These are phyloP conservation scores for Debaryomycetaceae sp. DNA, from an alignment of 1,139 yeast genomes.

Conservation along the genomic window DNA sequence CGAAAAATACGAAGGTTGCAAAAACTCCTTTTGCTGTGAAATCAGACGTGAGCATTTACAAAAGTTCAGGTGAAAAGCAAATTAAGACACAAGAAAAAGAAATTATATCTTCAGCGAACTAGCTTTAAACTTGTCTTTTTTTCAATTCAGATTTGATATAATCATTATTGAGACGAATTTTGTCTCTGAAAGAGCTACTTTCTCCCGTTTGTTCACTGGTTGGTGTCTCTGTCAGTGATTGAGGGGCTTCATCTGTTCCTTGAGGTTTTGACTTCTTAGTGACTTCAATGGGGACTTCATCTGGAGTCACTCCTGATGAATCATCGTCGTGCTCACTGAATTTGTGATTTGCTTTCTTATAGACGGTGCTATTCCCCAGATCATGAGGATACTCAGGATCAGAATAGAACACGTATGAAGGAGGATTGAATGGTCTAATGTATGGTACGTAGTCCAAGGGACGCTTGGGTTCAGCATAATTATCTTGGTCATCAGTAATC, in stretches of 20 bases:
- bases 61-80: too few relatives aligned
- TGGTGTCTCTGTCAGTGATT: not conserved
- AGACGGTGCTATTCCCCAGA: not conserved
- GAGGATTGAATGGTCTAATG: constrained; percentile 14
- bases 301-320: not conserved
- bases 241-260: not conserved
- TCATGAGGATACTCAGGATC: not conserved
- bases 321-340: not conserved
- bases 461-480: constrained; percentile 16
- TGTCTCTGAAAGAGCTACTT: not conserved
- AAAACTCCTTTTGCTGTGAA: too few relatives aligned
- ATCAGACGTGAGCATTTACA: too few relatives aligned
- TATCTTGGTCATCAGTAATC: constrained; percentile 24
- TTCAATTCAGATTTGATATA: not conserved
- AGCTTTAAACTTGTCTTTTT: not conserved
- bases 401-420: constrained; percentile 11
- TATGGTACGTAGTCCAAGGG: constrained; percentile 15
- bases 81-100: not conserved
- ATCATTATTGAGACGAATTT: not conserved
- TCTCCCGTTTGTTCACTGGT: not conserved
- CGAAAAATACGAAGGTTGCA: not conserved
- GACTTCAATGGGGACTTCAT: not conserved
- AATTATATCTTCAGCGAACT: not conserved
- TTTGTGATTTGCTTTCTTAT: not conserved
- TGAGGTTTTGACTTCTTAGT: not conserved